Percentiles rank a stretch among this genome's conserved stretches.
These are phyloP conservation scores for Marasmius oreades DNA, from an alignment of 1,284 basidiomycete genomes.

Conservation along the genomic window DNA sequence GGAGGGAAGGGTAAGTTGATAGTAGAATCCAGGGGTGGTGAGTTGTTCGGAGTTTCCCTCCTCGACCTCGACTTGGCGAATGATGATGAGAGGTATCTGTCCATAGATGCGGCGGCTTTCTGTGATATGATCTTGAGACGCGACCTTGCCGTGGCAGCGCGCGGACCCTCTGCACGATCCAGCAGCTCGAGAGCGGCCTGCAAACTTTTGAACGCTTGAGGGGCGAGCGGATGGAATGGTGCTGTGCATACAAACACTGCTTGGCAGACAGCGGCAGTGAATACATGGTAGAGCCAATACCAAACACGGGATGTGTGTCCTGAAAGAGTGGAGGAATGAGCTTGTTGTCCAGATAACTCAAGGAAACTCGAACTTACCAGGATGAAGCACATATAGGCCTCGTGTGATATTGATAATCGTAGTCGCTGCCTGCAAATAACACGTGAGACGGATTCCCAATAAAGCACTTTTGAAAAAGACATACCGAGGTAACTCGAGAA, in stretches of 20 bases:
- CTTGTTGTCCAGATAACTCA: not conserved
- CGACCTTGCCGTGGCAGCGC: constrained; percentile 16
- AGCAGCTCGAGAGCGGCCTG: constrained; percentile 19
- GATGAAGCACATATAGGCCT: constrained; percentile 20
- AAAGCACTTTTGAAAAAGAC: not conserved
- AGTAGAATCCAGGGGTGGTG: no score
- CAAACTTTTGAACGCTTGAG: constrained; percentile 20
- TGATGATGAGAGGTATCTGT: constrained; percentile 3
- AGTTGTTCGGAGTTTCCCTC: not conserved
- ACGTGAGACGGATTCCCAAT: not conserved
- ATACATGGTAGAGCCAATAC: constrained; percentile 22
- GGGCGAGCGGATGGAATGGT: constrained; percentile 20
- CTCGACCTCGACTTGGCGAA: not conserved
- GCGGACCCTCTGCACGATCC: constrained; percentile 16
- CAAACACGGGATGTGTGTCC: constrained; percentile 20
- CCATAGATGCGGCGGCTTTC: constrained; percentile 18
- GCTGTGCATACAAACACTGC: constrained; percentile 22
- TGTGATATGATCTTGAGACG: constrained; percentile 15
- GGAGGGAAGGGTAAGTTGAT: not conserved
- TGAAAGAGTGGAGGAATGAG: not conserved
- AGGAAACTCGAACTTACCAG: constrained; percentile 12
- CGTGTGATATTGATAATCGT: constrained; percentile 21
- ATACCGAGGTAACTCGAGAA: constrained; percentile 15
- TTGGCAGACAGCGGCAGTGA: constrained; percentile 22
- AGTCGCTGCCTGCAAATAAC: constrained; percentile 17